These are phyloP conservation scores for Chloranthus sessilifolius DNA, from an alignment of 164 flowering plant genomes.

Conservation along the genomic window DNA sequence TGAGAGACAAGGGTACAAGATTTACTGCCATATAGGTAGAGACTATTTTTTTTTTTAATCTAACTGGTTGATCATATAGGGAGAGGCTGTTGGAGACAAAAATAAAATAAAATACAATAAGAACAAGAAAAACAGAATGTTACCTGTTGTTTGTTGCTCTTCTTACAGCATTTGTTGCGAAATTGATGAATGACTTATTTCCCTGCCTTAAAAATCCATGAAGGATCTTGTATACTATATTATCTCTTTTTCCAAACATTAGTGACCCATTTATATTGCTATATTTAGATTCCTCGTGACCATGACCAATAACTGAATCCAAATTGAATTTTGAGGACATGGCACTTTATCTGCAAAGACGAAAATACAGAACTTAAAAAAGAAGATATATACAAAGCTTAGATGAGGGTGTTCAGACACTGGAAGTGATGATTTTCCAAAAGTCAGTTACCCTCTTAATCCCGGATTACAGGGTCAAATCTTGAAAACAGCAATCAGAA, in stretches of 20 bases:
- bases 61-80: too few relatives aligned
- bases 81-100: too few relatives aligned
- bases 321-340: constrained; percentile 37
- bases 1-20: not conserved
- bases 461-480: too few relatives aligned
- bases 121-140: not conserved
- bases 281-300: constrained; percentile 22
- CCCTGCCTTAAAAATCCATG: constrained; percentile 36
- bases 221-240: constrained; percentile 24
- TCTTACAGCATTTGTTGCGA: constrained; percentile 26
- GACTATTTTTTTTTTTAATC: not conserved
- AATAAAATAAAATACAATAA: not conserved
- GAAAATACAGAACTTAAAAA: not conserved
- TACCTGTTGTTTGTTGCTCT: constrained; percentile 38
- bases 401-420: too few relatives aligned
- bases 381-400: too few relatives aligned
- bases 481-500: too few relatives aligned
- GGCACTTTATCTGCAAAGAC: constrained; percentile 15
- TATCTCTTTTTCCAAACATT: constrained; percentile 17
- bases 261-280: constrained; percentile 16
- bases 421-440: too few relatives aligned
- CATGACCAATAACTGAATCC: constrained; percentile 21
- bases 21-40: not conserved
- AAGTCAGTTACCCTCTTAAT: too few relatives aligned
- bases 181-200: constrained; percentile 21